A percentile compares a stretch with the other conserved stretches of the same genome.
These are phyloP conservation scores for Nemania sp. DNA, from an alignment of 2,329 filamentous ascomycete species.

Conservation along the genomic window DNA sequence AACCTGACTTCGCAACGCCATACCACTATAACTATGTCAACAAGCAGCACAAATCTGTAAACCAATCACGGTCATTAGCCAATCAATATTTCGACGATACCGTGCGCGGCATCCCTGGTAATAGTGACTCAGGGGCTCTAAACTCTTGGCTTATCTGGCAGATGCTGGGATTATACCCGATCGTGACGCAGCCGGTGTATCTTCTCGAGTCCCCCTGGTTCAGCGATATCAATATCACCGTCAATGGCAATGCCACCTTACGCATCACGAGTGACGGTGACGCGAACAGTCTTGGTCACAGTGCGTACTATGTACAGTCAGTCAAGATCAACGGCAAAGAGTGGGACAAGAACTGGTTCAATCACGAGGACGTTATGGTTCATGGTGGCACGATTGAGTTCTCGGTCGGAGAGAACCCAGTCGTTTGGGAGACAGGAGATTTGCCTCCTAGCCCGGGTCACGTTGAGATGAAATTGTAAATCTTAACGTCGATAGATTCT, in stretches of 20 bases:
- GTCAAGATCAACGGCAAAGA: conserved; percentile 55
- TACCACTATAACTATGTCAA: conserved; percentile 61
- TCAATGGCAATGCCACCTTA: conserved; percentile 48
- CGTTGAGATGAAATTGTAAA: conserved; percentile 5
- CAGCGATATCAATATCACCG: conserved; percentile 49
- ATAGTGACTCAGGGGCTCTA: conserved; percentile 62
- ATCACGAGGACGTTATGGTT: conserved; percentile 52
- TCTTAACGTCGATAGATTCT: no score
- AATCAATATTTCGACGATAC: conserved; percentile 51
- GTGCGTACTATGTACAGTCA: conserved; percentile 54
- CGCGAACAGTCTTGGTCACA: conserved; percentile 45
- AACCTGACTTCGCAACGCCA: conserved; percentile 58
- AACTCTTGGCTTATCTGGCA: conserved; percentile 61
- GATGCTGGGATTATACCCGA: conserved; percentile 58
- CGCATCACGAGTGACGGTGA: conserved; percentile 43
- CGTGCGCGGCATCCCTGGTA: conserved; percentile 57
- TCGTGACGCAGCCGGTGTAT: conserved; percentile 61
- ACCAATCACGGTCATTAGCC: conserved; percentile 52
- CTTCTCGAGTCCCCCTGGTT: conserved; percentile 56
- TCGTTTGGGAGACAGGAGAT: conserved; percentile 52
- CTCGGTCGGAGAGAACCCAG: conserved; percentile 45
- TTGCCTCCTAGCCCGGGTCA: conserved; percentile 50
- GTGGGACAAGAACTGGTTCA: conserved; percentile 59
- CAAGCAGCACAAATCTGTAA: conserved; percentile 55
- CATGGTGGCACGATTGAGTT: conserved; percentile 49